A percentile compares a stretch with the other conserved stretches of the same genome.
Conservation (phyloP, 345 rosid genomes). For the Geranium brycei region DNA sequence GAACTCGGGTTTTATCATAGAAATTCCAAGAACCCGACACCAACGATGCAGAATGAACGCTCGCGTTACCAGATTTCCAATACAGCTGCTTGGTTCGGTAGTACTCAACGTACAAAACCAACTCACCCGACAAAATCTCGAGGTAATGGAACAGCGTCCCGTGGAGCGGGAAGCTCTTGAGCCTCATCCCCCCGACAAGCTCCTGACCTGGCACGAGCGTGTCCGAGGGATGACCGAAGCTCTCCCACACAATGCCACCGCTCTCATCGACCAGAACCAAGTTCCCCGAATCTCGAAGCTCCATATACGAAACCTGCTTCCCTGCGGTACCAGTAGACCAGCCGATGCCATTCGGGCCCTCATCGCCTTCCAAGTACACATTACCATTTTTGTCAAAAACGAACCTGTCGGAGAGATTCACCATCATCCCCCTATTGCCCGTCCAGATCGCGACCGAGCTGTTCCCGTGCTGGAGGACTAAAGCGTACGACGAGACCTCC, state of each 20-base stretch:
- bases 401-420: conserved; percentile 24
- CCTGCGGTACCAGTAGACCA: conserved; percentile 34
- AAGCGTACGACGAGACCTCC: conserved; percentile 21
- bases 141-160: conserved; percentile 17
- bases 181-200: conserved; percentile 26
- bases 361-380: conserved; percentile 19
- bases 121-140: conserved; percentile 23
- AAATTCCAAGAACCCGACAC: conserved; percentile 38
- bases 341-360: conserved; percentile 6
- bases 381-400: conserved; percentile 31
- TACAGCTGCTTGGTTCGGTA: conserved; percentile 28
- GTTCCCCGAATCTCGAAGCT: conserved; percentile 41
- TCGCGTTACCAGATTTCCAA: conserved; percentile 25
- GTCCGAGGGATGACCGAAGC: conserved; percentile 34
- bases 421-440: conserved; percentile 26
- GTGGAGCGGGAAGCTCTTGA: conserved; percentile 20
- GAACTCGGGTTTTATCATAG: conserved; percentile 19
- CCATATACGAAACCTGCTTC: conserved; percentile 22
- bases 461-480: conserved; percentile 21
- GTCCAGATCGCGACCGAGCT: conserved; percentile 32
- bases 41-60: conserved; percentile 24
- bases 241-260: conserved; percentile 34
- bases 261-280: conserved; percentile 29
- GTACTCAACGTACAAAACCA: conserved; percentile 25
- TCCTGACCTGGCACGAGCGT: conserved; percentile 32